Evolutionary conservation across 805 yeast genomes (phyloP).

Genomic region (Yarrowia alimentaria): DNA sequence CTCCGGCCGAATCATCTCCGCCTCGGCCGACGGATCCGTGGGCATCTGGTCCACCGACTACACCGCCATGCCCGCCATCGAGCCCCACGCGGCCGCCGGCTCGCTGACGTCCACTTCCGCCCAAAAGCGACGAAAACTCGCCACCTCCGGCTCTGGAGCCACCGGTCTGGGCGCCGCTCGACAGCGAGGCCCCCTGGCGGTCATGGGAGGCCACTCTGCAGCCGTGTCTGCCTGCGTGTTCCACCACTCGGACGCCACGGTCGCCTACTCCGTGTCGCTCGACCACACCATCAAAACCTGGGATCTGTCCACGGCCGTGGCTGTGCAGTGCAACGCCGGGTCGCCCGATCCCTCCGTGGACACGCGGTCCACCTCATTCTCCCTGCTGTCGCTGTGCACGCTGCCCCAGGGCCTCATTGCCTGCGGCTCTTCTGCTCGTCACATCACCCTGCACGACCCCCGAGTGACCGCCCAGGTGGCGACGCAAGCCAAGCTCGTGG

Average conservation of each 20-base stretch:
- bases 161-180: conserved; percentile 66
- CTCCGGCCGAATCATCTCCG: conserved; percentile 70
- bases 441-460: conserved; percentile 90
- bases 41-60: conserved; percentile 87
- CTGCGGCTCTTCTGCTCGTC: conserved; percentile 98
- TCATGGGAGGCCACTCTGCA: conserved; percentile 75
- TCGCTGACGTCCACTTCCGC: conserved; percentile 63
- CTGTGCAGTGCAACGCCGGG: conserved; percentile 45
- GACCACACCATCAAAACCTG: conserved; percentile 95
- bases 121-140: conserved; percentile 83
- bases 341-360: conserved; percentile 43
- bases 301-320: conserved; percentile 85
- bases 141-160: conserved; percentile 42
- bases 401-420: conserved; percentile 65
- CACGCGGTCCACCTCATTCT: conserved; percentile 80
- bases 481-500: conserved; percentile 68
- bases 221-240: conserved; percentile 86
- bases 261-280: conserved; percentile 91
- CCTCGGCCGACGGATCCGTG: conserved; percentile 73
- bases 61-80: conserved; percentile 74
- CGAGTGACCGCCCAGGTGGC: conserved; percentile 55
- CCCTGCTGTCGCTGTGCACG: conserved; percentile 72
- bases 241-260: conserved; percentile 69
- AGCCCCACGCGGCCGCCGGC: conserved; percentile 38
- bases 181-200: conserved; percentile 76